Evolutionary conservation across 805 yeast genomes (phyloP).

Genomic region (Candida palmyrensis): DNA sequence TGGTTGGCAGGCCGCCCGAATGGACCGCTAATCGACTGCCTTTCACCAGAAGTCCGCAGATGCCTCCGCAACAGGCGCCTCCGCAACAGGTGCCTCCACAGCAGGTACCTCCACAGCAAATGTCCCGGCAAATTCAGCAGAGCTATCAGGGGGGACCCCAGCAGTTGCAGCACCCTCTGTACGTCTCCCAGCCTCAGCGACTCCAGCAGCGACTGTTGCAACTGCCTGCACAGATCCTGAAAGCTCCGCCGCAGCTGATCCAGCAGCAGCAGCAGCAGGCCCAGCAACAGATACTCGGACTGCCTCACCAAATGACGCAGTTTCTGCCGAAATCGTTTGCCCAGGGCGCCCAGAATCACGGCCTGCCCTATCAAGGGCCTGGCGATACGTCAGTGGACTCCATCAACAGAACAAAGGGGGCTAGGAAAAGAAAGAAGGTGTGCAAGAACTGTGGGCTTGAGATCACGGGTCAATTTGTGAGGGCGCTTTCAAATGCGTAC

Average conservation of each 20-base stretch:
- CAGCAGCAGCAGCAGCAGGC: conserved; percentile 1
- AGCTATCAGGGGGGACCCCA: background rate
- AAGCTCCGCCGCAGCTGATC: too few species aligned
- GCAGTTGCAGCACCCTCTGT: conserved; percentile 1
- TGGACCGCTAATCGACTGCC: too few species aligned
- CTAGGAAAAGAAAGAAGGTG: conserved; percentile 19
- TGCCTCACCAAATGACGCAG: conserved; percentile 1
- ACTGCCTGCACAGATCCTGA: too few species aligned
- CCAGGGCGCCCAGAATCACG: too few species aligned
- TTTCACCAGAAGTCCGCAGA: too few species aligned
- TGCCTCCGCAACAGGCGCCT: conserved; percentile 1
- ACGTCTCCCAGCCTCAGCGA: conserved; percentile 3
- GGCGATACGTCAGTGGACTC: too few species aligned
- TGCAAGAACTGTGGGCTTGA: conserved; percentile 34
- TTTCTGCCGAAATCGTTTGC: conserved; percentile 1
- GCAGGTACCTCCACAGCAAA: conserved; percentile 3
- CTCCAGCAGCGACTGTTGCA: conserved; percentile 3
- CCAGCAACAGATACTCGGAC: conserved; percentile 1
- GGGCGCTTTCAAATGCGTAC: conserved; percentile 74
- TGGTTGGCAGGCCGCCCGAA: too few species aligned
- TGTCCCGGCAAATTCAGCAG: conserved; percentile 1
- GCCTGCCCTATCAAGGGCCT: too few species aligned
- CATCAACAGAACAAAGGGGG: conserved; percentile 1
- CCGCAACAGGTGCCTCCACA: background rate
- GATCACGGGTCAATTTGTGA: conserved; percentile 66